A percentile compares a stretch with the other conserved stretches of the same genome.
These are phyloP conservation scores for Malbranchea zuffiana DNA, from an alignment of 2,329 filamentous ascomycete species.

Conservation along the genomic window DNA sequence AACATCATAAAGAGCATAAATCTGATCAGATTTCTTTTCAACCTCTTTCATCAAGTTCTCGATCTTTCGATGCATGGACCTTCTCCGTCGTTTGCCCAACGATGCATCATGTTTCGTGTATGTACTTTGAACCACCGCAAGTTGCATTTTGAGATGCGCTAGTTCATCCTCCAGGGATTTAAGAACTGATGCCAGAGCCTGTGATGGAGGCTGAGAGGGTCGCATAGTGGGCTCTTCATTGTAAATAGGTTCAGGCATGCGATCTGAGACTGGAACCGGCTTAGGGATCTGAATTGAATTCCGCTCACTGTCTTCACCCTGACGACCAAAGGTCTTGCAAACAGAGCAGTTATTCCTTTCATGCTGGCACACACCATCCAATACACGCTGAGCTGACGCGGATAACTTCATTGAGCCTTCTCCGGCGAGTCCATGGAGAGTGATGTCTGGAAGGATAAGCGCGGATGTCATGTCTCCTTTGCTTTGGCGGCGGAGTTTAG, in stretches of 20 bases:
- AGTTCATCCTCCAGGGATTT: slow-evolving; percentile 74
- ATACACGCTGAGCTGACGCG: slow-evolving; percentile 30
- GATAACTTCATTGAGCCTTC: slow-evolving; percentile 27
- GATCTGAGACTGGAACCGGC: slow-evolving; percentile 41
- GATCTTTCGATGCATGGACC: slow-evolving; percentile 50
- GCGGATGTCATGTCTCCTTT: slow-evolving; percentile 51
- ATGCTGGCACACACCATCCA: slow-evolving; percentile 38
- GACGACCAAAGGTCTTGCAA: no score
- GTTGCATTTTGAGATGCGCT: slow-evolving; percentile 59
- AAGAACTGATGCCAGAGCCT: slow-evolving; percentile 70
- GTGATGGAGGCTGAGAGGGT: slow-evolving; percentile 54
- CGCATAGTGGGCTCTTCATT: slow-evolving; percentile 51
- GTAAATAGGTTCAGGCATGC: slow-evolving; percentile 28
- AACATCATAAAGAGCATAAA: slow-evolving; percentile 75
- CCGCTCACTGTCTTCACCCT: slow-evolving; percentile 18
- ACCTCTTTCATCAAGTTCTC: slow-evolving; percentile 51
- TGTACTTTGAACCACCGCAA: slow-evolving; percentile 49
- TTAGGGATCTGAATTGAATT: slow-evolving; percentile 36
- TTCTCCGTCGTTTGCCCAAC: slow-evolving; percentile 53
- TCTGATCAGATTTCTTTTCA: slow-evolving; percentile 64
- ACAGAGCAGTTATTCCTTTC: slow-evolving; percentile 46
- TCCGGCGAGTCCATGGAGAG: slow-evolving; percentile 31
- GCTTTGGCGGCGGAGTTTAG: slow-evolving; percentile 39
- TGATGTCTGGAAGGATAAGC: slow-evolving; percentile 55
- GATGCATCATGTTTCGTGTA: slow-evolving; percentile 59